Evolutionary conservation across 768 basidiomycete genomes (phyloP).

Genomic region (Holtermannia corniformis): DNA sequence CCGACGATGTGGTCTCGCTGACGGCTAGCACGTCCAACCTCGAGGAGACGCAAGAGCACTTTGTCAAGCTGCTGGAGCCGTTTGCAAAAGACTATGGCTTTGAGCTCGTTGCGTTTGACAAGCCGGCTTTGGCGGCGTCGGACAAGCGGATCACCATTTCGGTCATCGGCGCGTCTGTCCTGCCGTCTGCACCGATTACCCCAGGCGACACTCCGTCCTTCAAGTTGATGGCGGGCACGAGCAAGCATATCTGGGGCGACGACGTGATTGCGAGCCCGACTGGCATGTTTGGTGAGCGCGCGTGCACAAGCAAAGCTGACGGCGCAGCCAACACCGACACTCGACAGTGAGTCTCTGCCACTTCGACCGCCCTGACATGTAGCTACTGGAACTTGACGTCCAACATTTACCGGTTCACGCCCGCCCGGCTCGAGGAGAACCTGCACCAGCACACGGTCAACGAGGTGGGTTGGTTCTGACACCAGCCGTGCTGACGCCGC

Average conservation of each 20-base stretch:
- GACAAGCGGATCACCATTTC: conserved; percentile 22
- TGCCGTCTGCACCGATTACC: conserved; percentile 38
- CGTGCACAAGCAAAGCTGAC: not conserved
- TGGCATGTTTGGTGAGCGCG: conserved; percentile 37
- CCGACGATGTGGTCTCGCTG: not conserved
- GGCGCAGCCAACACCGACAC: conserved; percentile 41
- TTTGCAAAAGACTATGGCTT: conserved; percentile 29
- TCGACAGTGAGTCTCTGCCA: conserved; percentile 1
- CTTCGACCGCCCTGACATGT: not conserved
- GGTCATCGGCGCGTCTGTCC: conserved; percentile 1
- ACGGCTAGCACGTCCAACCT: conserved; percentile 33
- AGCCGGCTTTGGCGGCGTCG: conserved; percentile 1
- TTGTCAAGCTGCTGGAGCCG: conserved; percentile 24
- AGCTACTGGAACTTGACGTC: conserved; percentile 37
- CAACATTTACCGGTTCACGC: conserved; percentile 42
- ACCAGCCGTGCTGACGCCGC: not conserved
- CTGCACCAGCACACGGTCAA: conserved; percentile 43
- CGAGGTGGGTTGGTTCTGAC: conserved; percentile 33
- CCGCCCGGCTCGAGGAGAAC: conserved; percentile 25
- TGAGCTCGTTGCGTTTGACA: conserved; percentile 25
- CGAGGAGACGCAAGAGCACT: conserved; percentile 29
- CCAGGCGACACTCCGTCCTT: conserved; percentile 20
- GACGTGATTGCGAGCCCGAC: conserved; percentile 38
- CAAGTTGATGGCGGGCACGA: conserved; percentile 38
- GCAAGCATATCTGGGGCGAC: conserved; percentile 35